Evolutionary conservation across 2,329 filamentous ascomycete species (phyloP).

Genomic region (Nothophoma quercina): DNA sequence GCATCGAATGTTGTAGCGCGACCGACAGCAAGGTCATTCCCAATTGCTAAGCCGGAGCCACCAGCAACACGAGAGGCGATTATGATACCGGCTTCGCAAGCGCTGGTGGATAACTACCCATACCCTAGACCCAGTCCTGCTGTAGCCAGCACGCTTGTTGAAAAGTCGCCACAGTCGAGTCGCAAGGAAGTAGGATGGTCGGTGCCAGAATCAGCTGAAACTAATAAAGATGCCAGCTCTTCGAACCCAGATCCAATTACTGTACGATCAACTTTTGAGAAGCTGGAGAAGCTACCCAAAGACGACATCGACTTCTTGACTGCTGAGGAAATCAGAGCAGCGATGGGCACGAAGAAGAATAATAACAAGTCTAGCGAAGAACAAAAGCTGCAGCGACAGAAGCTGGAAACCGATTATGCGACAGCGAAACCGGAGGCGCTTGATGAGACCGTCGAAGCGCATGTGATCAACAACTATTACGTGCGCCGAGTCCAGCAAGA

Average conservation of each 20-base stretch:
- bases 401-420: constrained; percentile 40
- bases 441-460: constrained; percentile 34
- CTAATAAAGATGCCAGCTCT: background rate
- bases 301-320: constrained; percentile 54
- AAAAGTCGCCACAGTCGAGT: background rate
- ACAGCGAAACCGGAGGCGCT: constrained; percentile 22
- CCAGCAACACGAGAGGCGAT: constrained; percentile 1
- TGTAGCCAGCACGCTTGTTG: background rate
- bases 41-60: background rate
- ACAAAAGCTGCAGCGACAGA: constrained; percentile 25
- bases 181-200: background rate
- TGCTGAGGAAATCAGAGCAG: constrained; percentile 52
- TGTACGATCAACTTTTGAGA: constrained; percentile 31
- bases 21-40: background rate
- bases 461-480: constrained; percentile 39
- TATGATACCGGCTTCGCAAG: constrained; percentile 15
- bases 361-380: constrained; percentile 20
- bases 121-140: constrained; percentile 1
- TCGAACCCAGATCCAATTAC: background rate
- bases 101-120: constrained; percentile 11
- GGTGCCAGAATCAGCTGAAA: background rate
- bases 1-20: background rate
- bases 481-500: constrained; percentile 37
- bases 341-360: constrained; percentile 45
- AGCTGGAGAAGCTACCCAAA: constrained; percentile 44